A percentile compares a stretch with the other conserved stretches of the same genome.
These are phyloP conservation scores for Agrostemma githago DNA, from an alignment of 148 eudicot genomes.

Conservation along the genomic window DNA sequence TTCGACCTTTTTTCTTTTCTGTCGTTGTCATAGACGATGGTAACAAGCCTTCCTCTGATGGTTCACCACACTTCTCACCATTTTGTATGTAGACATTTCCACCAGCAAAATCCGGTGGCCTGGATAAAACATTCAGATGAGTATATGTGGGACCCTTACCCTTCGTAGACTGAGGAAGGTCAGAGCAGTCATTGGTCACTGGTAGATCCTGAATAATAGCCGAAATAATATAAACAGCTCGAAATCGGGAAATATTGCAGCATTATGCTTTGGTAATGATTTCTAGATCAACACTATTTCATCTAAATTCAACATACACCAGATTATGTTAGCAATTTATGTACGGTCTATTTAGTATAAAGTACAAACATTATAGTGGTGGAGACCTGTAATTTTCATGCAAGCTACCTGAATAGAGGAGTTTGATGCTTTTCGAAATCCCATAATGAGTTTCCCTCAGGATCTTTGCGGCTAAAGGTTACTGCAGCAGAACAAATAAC, in stretches of 20 bases:
- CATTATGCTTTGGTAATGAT: constrained; percentile 31
- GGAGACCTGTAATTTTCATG: constrained; percentile 6
- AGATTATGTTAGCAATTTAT: background rate
- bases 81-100: constrained; percentile 42
- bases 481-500: constrained; percentile 42
- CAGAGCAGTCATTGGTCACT: constrained; percentile 41
- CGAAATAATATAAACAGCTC: constrained; percentile 35
- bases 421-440: constrained; percentile 78
- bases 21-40: constrained; percentile 30
- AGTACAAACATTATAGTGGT: background rate
- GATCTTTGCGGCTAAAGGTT: constrained; percentile 91
- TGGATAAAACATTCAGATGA: constrained; percentile 43
- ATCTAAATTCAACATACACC: constrained; percentile 10
- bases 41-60: constrained; percentile 36
- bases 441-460: constrained; percentile 89
- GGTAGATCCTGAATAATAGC: constrained; percentile 37
- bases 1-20: constrained; percentile 70
- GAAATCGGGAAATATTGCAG: constrained; percentile 34
- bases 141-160: constrained; percentile 62
- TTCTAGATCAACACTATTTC: constrained; percentile 13
- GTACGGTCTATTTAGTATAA: constrained; percentile 4
- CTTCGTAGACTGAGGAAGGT: constrained; percentile 55
- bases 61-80: constrained; percentile 44
- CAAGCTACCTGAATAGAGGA: constrained; percentile 42
- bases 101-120: constrained; percentile 37